phyloP scores from a whole-genome alignment of 225 moss, liverwort and hornwort genomes.

The Thuidium tamariscinum region DNA sequence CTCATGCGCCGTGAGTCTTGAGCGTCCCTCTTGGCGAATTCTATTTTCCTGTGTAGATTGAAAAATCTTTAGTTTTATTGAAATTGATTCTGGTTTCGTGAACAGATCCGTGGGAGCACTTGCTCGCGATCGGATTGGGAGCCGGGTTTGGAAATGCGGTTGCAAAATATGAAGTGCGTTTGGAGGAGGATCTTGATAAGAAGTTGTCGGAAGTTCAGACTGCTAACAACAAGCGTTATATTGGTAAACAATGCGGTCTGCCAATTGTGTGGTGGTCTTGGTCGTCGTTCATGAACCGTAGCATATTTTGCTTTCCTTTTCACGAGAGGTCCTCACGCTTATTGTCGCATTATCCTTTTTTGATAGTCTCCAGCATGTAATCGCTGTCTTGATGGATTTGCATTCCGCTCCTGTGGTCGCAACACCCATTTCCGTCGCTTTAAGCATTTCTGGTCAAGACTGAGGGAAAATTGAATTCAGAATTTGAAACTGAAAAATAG shows the following conservation, averaged over 20 bases:
- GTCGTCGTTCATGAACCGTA: background rate
- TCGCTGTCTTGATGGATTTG: background rate
- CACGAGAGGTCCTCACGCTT: background rate
- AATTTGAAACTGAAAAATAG: background rate
- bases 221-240: conserved; percentile 58
- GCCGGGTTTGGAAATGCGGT: conserved; percentile 54
- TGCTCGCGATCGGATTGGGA: conserved; percentile 64
- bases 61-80: no score
- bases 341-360: background rate
- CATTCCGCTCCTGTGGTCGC: background rate
- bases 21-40: background rate
- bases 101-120: conserved; percentile 81
- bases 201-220: conserved; percentile 34
- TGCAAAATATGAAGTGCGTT: conserved; percentile 54
- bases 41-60: background rate
- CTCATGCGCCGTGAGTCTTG: conserved; percentile 72
- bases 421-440: background rate
- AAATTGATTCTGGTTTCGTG: background rate
- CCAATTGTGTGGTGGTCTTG: background rate
- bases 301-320: background rate
- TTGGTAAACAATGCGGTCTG: background rate
- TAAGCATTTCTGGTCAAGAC: background rate
- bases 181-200: conserved; percentile 69
- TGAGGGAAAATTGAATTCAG: background rate
- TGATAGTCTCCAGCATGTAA: background rate